Evolutionary conservation across 441 rosid species (phyloP).

Genomic region (Brassica hybrid): DNA sequence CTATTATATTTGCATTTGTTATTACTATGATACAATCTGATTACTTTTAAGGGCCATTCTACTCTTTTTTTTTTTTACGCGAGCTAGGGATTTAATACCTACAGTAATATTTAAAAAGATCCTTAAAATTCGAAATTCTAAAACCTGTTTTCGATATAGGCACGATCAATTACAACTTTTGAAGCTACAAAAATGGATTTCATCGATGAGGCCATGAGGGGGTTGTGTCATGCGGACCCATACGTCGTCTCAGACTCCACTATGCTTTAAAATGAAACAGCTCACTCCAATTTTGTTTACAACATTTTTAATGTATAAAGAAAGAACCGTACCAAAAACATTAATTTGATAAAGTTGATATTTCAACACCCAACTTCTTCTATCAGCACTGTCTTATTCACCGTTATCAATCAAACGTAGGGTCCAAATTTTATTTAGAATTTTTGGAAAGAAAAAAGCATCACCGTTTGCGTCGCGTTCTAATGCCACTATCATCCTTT

Average conservation of each 20-base stretch:
- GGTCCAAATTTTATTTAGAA: not conserved
- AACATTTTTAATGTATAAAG: conserved; percentile 15
- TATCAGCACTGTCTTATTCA: not conserved
- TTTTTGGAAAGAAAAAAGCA: conserved; percentile 4
- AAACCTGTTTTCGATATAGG: not conserved
- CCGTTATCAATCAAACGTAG: conserved; percentile 3
- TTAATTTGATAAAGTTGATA: not conserved
- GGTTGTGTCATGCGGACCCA: conserved; percentile 14
- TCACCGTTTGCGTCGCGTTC: conserved; percentile 29
- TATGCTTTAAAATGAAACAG: conserved; percentile 30
- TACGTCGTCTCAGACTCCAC: conserved; percentile 13
- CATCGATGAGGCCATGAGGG: conserved; percentile 5
- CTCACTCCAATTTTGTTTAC: conserved; percentile 16
- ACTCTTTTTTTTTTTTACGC: not conserved
- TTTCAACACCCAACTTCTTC: not conserved
- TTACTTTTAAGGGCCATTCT: conserved; percentile 1
- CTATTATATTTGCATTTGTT: conserved; percentile 7
- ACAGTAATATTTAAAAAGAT: too few relatives aligned
- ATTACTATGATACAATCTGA: conserved; percentile 1
- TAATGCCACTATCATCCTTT: conserved; percentile 18
- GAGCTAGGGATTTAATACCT: not conserved
- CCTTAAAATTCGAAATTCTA: not conserved
- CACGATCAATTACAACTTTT: not conserved
- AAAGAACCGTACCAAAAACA: conserved; percentile 21
- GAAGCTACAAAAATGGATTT: not conserved